Evolutionary conservation across 768 basidiomycete species (phyloP), one percentile per base, ranked within the genome.

Genomic region (Myochromella boudieri): DNA sequence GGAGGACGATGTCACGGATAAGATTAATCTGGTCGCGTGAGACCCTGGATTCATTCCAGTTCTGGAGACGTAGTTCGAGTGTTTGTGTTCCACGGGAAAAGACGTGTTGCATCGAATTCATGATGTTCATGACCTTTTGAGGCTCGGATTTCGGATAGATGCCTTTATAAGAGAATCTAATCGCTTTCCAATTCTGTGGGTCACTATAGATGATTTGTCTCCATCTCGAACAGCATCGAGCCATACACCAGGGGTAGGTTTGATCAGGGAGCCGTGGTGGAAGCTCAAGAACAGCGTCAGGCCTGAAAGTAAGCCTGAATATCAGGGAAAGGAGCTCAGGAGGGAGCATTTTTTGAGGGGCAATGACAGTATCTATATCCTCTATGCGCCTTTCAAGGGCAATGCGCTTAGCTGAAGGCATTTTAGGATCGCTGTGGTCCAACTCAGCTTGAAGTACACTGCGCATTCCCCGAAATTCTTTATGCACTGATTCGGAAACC

Each of bases 401-500:
- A 6, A 18, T 9, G n/a, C 25, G 41, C 21, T 42, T 14, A 18
- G 14, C 41, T 18, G n/a, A 15, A 5, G 2, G 15, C 9, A 18
- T 42, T 8, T 42, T 17, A 8, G 21, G 5, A 27, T 15, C 11
- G 11, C 24, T 2, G 14, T n/a, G 12, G 15, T 15, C 8, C 2
- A 42, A 18, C 17, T 42, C 15, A 14, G 14, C 21, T 6, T 31
- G 41, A 2, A 42, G 15, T 4, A 31, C 28, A n/a, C 27, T 14
- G 17, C 27, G 41, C 28, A 42, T 42, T 20, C 31, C 41, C 12
- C 27, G 41, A 20, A 42, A 42, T 17, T 42, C 41, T 10, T 17
- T n/a, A 12, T 28, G 41, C 2, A 9, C 28, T 31, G 18, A 15
- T 26, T 31, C 27, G n/a, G 27, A 20, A 20, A 42, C 27, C n/a